Conservation (phyloP, 2,329 filamentous ascomycete genomes). For the Byssochlamys sp. region DNA sequence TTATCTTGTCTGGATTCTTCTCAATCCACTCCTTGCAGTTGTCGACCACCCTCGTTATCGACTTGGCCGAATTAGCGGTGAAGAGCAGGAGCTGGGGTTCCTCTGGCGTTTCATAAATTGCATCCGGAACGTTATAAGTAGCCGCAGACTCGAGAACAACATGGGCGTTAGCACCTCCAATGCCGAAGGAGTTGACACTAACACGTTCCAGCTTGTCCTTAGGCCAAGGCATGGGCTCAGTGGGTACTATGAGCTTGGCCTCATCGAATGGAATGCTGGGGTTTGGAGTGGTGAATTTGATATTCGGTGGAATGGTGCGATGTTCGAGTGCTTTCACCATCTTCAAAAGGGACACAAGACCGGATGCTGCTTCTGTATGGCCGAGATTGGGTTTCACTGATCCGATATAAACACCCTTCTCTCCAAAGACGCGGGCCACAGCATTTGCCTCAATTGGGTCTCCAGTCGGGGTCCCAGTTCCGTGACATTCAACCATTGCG, state of each 20-base stretch:
- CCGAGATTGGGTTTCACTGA: slow-evolving; percentile 15
- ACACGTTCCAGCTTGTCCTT: too few relatives aligned
- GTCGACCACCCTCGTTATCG: not conserved
- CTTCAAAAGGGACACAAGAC: slow-evolving; percentile 23
- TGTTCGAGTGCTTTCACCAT: slow-evolving; percentile 26
- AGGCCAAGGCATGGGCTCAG: too few relatives aligned
- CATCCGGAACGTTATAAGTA: not conserved
- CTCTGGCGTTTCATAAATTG: not conserved
- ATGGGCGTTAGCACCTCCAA: slow-evolving; percentile 7
- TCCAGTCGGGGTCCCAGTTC: too few relatives aligned
- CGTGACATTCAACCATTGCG: too few relatives aligned
- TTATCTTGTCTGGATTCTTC: not conserved
- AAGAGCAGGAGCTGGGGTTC: slow-evolving; percentile 12
- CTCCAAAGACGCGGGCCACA: too few relatives aligned
- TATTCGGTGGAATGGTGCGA: slow-evolving; percentile 32
- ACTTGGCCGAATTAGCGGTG: slow-evolving; percentile 2
- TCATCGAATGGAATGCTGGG: slow-evolving; percentile 9
- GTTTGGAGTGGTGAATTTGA: slow-evolving; percentile 34
- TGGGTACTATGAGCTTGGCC: too few relatives aligned
- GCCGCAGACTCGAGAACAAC: slow-evolving; percentile 1
- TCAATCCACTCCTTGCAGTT: not conserved
- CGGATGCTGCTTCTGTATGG: slow-evolving; percentile 48
- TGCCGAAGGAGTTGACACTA: slow-evolving; percentile 5
- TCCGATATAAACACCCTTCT: not conserved
- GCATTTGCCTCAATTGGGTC: too few relatives aligned